These are phyloP conservation scores for Bruguiera hainesii DNA, from an alignment of 441 rosid genomes.

Conservation along the genomic window DNA sequence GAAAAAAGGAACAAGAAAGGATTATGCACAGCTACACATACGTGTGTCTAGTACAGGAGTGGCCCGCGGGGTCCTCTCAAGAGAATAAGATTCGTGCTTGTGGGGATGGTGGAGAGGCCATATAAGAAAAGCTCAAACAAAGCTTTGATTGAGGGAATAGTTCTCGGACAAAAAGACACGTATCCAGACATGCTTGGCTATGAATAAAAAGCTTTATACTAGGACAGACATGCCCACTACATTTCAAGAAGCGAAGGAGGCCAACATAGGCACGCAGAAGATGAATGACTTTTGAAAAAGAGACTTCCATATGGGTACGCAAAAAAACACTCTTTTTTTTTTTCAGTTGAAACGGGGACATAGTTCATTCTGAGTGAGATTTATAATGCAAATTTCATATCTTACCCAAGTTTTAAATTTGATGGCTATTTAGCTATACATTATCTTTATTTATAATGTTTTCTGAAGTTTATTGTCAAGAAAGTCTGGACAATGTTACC, in stretches of 20 bases:
- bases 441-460: no score
- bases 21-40: slow-evolving; percentile 23
- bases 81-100: slow-evolving; percentile 47
- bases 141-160: slow-evolving; percentile 31
- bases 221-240: slow-evolving; percentile 25
- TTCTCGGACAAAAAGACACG: slow-evolving; percentile 28
- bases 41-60: slow-evolving; percentile 33
- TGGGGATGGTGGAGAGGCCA: slow-evolving; percentile 49
- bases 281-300: background rate
- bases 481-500: background rate
- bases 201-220: slow-evolving; percentile 14
- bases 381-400: no score
- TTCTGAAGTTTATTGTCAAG: no score
- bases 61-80: slow-evolving; percentile 38
- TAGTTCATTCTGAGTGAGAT: no score
- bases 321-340: background rate
- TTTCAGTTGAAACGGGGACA: no score
- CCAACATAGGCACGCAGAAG: background rate
- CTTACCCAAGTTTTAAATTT: no score
- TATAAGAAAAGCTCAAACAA: slow-evolving; percentile 25
- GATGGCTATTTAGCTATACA: no score
- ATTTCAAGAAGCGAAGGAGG: slow-evolving; percentile 4
- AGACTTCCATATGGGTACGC: background rate
- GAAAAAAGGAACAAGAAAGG: background rate
- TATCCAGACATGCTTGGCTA: slow-evolving; percentile 17